Evolutionary conservation across 2,329 filamentous ascomycete genomes (phyloP).

Genomic region (Pochonia chlamydosporia): DNA sequence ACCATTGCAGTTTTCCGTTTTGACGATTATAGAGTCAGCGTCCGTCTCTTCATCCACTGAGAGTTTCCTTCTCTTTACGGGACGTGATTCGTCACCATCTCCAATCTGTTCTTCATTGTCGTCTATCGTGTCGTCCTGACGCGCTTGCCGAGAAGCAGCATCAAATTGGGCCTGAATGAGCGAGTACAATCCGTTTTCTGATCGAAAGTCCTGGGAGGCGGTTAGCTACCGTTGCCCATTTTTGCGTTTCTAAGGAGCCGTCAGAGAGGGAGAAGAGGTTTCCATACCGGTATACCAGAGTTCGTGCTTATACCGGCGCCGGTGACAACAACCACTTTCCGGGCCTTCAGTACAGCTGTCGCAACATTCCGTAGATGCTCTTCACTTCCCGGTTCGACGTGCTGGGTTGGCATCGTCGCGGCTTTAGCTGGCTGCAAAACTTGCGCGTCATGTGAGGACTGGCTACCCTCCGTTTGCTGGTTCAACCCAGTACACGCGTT

Average conservation of each 20-base stretch:
- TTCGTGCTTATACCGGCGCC: constrained; percentile 72
- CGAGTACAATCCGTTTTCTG: constrained; percentile 66
- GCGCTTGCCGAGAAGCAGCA: constrained; percentile 36
- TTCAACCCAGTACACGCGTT: background rate
- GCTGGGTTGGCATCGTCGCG: constrained; percentile 51
- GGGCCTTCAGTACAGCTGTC: constrained; percentile 56
- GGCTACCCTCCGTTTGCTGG: too few relatives aligned
- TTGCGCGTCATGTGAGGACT: constrained; percentile 1
- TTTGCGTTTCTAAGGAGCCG: background rate
- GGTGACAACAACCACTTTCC: constrained; percentile 66
- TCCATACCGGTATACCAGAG: constrained; percentile 63
- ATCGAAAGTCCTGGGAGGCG: constrained; percentile 58
- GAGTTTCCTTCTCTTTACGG: constrained; percentile 28
- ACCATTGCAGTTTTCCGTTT: background rate
- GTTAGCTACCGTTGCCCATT: constrained; percentile 2
- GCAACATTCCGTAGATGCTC: constrained; percentile 59
- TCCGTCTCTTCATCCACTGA: constrained; percentile 9
- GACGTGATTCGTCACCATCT: constrained; percentile 13
- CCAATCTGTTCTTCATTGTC: constrained; percentile 16
- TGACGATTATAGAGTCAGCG: background rate
- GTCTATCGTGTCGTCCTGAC: constrained; percentile 20
- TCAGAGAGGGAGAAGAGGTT: background rate
- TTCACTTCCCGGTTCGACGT: constrained; percentile 45
- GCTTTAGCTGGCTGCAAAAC: background rate
- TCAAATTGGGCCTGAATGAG: constrained; percentile 65